These are phyloP conservation scores for Psilocybe tampanensis DNA, from an alignment of 768 basidiomycete species.

Conservation along the genomic window DNA sequence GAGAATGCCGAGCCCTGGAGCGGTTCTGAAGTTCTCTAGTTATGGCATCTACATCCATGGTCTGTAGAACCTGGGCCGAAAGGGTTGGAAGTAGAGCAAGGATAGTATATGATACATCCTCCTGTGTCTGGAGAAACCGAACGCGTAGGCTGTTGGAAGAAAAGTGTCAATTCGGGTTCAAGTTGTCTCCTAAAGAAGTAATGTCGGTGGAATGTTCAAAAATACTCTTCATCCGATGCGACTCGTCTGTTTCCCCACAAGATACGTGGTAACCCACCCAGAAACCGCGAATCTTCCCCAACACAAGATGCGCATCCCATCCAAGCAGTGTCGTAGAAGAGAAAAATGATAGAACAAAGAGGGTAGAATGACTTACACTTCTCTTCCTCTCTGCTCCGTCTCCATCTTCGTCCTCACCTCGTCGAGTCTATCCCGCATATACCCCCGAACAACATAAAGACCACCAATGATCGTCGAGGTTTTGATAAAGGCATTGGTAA, in stretches of 20 bases:
- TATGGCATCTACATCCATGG: constrained; percentile 77
- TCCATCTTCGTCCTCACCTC: constrained; percentile 68
- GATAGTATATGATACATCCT: constrained; percentile 76
- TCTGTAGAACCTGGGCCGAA: constrained; percentile 61
- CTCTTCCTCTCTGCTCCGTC: constrained; percentile 61
- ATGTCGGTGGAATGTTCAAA: not conserved
- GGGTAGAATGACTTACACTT: constrained; percentile 62
- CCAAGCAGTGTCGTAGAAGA: not conserved
- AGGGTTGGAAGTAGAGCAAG: constrained; percentile 72
- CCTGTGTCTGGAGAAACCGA: constrained; percentile 76
- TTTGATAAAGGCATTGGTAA: constrained; percentile 40
- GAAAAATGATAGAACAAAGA: not conserved
- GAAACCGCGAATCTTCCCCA: not conserved
- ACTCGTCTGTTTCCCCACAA: not conserved
- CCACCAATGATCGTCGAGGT: constrained; percentile 57
- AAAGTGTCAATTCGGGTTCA: not conserved
- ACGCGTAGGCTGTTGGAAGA: constrained; percentile 54
- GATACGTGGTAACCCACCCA: not conserved
- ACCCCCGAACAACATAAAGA: constrained; percentile 62
- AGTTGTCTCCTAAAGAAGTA: not conserved
- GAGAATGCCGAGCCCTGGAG: constrained; percentile 24
- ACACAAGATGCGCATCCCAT: not conserved
- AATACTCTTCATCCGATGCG: not conserved
- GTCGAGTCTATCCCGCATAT: constrained; percentile 61
- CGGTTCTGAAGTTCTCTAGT: constrained; percentile 53